Conservation (phyloP, 495 filamentous ascomycete species). For the Aspergillus taichungensis region DNA sequence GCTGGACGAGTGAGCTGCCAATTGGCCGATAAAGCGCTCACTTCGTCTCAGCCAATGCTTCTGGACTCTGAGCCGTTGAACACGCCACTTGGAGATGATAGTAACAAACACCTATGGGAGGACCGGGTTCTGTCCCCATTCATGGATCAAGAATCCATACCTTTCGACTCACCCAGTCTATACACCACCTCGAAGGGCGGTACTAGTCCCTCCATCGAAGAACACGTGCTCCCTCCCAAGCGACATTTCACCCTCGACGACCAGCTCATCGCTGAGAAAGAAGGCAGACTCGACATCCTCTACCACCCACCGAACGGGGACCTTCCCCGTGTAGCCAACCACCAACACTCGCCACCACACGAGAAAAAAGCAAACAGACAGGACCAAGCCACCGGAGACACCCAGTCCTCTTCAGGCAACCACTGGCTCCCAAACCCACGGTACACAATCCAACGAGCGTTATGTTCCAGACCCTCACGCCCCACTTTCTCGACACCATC, state of each 20-base stretch:
- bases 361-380: not conserved
- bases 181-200: not conserved
- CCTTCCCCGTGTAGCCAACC: not conserved
- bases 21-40: not conserved
- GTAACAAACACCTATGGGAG: not conserved
- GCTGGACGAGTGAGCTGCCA: not conserved
- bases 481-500: no score
- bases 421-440: constrained; percentile 13
- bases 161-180: not conserved
- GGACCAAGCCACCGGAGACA: not conserved
- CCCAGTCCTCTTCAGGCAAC: not conserved
- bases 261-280: constrained; percentile 6
- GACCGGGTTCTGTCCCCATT: not conserved
- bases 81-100: not conserved
- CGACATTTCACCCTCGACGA: constrained; percentile 14
- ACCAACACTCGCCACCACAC: not conserved
- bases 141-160: not conserved
- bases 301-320: not conserved
- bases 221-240: not conserved
- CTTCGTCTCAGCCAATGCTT: constrained; percentile 31
- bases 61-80: constrained; percentile 15
- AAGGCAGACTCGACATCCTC: constrained; percentile 1
- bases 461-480: no score
- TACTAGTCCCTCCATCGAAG: not conserved
- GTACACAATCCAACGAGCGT: not conserved